Evolutionary conservation across 305 asterid species (phyloP).

Genomic region (Fraxinus dipetala): DNA sequence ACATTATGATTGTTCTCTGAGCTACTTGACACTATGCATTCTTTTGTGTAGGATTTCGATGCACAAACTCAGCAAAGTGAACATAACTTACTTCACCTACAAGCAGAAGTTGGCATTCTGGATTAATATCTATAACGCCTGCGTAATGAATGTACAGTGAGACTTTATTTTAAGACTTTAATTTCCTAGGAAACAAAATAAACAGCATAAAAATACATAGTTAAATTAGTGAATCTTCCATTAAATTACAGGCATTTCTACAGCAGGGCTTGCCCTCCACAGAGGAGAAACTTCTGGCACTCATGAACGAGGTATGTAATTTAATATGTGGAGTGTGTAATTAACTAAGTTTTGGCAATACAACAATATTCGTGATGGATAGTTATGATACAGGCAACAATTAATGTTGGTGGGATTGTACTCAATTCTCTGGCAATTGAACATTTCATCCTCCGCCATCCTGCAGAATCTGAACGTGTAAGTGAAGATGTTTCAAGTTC

Average conservation of each 20-base stretch:
- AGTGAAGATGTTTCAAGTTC: slow-evolving; percentile 22
- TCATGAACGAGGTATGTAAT: slow-evolving; percentile 60
- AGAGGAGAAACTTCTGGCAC: slow-evolving; percentile 55
- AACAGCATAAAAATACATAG: neutral
- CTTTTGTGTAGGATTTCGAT: slow-evolving; percentile 52
- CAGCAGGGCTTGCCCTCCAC: slow-evolving; percentile 74
- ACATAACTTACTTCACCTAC: slow-evolving; percentile 58
- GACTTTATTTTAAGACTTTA: slow-evolving; percentile 20
- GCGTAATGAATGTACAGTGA: slow-evolving; percentile 79
- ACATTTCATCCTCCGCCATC: slow-evolving; percentile 81
- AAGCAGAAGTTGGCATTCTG: slow-evolving; percentile 94
- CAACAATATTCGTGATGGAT: slow-evolving; percentile 7
- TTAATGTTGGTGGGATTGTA: slow-evolving; percentile 64
- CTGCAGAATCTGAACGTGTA: slow-evolving; percentile 62
- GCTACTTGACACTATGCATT: neutral
- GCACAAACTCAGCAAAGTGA: slow-evolving; percentile 63
- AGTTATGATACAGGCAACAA: slow-evolving; percentile 54
- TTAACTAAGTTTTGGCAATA: neutral
- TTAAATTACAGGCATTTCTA: slow-evolving; percentile 62
- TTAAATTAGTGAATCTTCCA: neutral
- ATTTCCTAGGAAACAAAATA: neutral
- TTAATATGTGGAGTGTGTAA: neutral
- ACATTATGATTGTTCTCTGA: slow-evolving; percentile 10
- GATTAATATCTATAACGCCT: slow-evolving; percentile 79
- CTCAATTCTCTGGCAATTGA: slow-evolving; percentile 76